Evolutionary conservation across 1,284 basidiomycete species (phyloP).

Genomic region (Ganoderma meredithae): DNA sequence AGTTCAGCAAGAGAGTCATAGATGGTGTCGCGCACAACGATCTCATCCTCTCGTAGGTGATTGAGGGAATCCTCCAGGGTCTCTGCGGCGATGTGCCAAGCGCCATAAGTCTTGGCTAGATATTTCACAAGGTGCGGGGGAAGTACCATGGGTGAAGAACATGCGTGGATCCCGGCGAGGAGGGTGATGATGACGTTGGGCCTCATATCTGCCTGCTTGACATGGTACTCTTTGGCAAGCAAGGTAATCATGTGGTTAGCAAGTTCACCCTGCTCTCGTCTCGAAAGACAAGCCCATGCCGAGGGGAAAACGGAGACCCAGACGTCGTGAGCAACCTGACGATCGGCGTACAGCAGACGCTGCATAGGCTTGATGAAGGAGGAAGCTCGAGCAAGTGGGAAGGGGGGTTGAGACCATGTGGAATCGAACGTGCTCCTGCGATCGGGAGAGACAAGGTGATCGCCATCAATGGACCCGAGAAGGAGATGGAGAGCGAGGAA

Average conservation of each 20-base stretch:
- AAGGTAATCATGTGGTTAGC: slow-evolving; percentile 92
- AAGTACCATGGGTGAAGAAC: slow-evolving; percentile 86
- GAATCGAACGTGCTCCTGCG: slow-evolving; percentile 43
- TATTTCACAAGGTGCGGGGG: slow-evolving; percentile 98
- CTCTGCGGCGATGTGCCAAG: slow-evolving; percentile 94
- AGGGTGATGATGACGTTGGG: slow-evolving; percentile 96
- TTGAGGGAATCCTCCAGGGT: slow-evolving; percentile 86
- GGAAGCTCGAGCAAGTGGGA: slow-evolving; percentile 58
- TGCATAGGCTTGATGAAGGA: slow-evolving; percentile 82
- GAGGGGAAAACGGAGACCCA: slow-evolving; percentile 94
- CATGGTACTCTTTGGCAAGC: slow-evolving; percentile 93
- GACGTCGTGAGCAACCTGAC: slow-evolving; percentile 79
- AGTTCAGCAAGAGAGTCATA: slow-evolving; percentile 94
- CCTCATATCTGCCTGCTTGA: slow-evolving; percentile 88
- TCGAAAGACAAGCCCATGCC: slow-evolving; percentile 88
- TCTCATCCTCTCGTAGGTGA: slow-evolving; percentile 82
- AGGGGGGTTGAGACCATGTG: slow-evolving; percentile 41
- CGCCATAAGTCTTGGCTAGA: slow-evolving; percentile 94
- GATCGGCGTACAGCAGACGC: slow-evolving; percentile 85
- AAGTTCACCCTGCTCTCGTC: slow-evolving; percentile 89
- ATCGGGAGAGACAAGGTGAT: slow-evolving; percentile 53
- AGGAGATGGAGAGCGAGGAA: slow-evolving; percentile 91
- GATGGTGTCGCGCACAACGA: slow-evolving; percentile 82
- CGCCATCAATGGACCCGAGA: slow-evolving; percentile 82
- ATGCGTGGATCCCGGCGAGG: slow-evolving; percentile 85